phyloP scores from a whole-genome alignment of 2,329 filamentous ascomycete species.

The Phialophora tarda region DNA sequence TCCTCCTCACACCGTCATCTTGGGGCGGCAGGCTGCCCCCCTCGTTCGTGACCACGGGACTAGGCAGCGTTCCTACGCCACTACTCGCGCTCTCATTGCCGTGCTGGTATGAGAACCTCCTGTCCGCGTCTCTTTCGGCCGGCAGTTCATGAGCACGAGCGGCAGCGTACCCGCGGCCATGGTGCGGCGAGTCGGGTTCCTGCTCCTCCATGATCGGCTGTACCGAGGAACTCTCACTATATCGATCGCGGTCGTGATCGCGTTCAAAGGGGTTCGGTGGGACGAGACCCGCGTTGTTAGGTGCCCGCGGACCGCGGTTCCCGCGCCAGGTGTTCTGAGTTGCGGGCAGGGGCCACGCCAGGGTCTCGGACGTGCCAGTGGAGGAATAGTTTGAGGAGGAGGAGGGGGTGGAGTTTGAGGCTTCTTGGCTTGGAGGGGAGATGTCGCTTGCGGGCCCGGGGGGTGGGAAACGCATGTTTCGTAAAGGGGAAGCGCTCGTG shows the following conservation, averaged over 20 bases:
- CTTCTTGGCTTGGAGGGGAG: slow-evolving; percentile 20
- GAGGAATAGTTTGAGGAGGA: slow-evolving; percentile 18
- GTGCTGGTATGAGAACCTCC: slow-evolving; percentile 23
- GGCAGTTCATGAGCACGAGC: slow-evolving; percentile 3
- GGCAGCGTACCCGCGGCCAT: not conserved
- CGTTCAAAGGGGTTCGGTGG: slow-evolving; percentile 1
- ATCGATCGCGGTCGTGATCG: slow-evolving; percentile 9
- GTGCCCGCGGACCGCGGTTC: not conserved
- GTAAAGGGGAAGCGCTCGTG: slow-evolving; percentile 6
- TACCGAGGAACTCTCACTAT: slow-evolving; percentile 26
- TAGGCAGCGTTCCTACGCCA: slow-evolving; percentile 29
- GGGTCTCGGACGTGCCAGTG: slow-evolving; percentile 25
- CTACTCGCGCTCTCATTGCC: slow-evolving; percentile 28
- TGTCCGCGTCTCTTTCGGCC: slow-evolving; percentile 6
- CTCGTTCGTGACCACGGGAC: slow-evolving; percentile 4
- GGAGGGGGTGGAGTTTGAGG: slow-evolving; percentile 14
- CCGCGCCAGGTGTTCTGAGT: slow-evolving; percentile 27
- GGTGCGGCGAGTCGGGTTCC: not conserved
- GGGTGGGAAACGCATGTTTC: slow-evolving; percentile 22
- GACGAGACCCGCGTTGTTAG: not conserved
- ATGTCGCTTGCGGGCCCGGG: slow-evolving; percentile 1
- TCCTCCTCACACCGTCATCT: slow-evolving; percentile 25
- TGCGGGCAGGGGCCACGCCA: slow-evolving; percentile 30
- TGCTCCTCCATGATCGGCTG: slow-evolving; percentile 32
- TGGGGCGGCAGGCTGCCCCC: not conserved